Percentiles rank a stretch among this genome's conserved stretches.
Conservation (phyloP, 2,329 filamentous ascomycete genomes). For the Monosporascus ibericus region DNA sequence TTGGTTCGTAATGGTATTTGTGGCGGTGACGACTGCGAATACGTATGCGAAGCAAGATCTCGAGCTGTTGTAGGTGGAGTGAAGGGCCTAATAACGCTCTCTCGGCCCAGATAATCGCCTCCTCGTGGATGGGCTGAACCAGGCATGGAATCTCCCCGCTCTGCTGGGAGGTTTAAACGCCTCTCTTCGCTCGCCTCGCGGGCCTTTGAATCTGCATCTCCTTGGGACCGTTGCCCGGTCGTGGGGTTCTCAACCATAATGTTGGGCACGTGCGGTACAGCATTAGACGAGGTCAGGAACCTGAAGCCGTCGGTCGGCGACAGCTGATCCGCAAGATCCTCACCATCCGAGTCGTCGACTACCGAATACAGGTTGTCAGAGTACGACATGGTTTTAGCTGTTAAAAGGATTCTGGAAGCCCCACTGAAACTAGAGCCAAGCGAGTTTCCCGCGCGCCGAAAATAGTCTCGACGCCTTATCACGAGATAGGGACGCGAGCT, state of each 20-base stretch:
- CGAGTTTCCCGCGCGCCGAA: constrained; percentile 12
- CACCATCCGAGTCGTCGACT: constrained; percentile 23
- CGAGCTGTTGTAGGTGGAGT: constrained; percentile 7
- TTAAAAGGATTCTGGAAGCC: constrained; percentile 21
- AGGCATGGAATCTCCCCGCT: constrained; percentile 3
- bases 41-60: constrained; percentile 12
- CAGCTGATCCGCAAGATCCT: constrained; percentile 30
- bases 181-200: constrained; percentile 38
- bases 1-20: constrained; percentile 12
- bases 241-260: constrained; percentile 44
- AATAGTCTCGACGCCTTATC: constrained; percentile 17
- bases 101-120: constrained; percentile 9
- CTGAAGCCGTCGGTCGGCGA: constrained; percentile 49
- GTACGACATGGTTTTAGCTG: constrained; percentile 36
- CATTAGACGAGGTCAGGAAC: constrained; percentile 26
- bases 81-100: constrained; percentile 6
- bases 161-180: constrained; percentile 20
- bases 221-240: constrained; percentile 26
- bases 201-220: constrained; percentile 34
- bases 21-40: constrained; percentile 20
- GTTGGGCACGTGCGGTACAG: constrained; percentile 40
- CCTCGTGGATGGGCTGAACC: constrained; percentile 10
- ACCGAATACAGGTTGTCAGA: constrained; percentile 42
- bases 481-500: neutral
- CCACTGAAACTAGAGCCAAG: constrained; percentile 26